phyloP scores from a whole-genome alignment of 371 early-diverging fungal genomes.

The Mucor velutinosus region DNA sequence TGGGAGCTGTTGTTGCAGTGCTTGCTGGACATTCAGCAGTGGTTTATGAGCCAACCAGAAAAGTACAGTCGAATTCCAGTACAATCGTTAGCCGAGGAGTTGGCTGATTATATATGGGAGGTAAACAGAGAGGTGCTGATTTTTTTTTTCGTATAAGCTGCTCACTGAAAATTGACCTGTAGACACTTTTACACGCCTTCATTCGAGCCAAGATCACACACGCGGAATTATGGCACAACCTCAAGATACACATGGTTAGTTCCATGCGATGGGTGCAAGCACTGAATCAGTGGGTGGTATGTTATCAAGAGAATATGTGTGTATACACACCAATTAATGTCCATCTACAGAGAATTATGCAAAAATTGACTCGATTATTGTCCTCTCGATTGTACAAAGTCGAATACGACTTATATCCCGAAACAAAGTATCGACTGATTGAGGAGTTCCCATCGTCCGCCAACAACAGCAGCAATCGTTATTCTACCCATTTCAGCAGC shows the following conservation, averaged over 20 bases:
- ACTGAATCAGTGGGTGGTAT: conserved; percentile 64
- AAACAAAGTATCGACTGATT: conserved; percentile 11
- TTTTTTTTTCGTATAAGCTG: not conserved
- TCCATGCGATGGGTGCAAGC: conserved; percentile 55
- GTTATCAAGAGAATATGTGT: not conserved
- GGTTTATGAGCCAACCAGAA: conserved; percentile 55
- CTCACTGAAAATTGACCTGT: not conserved
- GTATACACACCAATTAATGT: not conserved
- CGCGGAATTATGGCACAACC: conserved; percentile 51
- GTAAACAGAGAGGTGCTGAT: conserved; percentile 23
- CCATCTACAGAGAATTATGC: conserved; percentile 53
- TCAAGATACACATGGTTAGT: conserved; percentile 47
- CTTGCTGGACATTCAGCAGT: conserved; percentile 58
- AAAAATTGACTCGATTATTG: conserved; percentile 55
- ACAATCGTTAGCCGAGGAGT: conserved; percentile 52
- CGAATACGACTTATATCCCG: conserved; percentile 45
- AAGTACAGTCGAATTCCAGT: conserved; percentile 52
- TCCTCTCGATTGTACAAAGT: conserved; percentile 54
- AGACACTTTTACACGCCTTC: conserved; percentile 63
- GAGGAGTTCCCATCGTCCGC: conserved; percentile 7
- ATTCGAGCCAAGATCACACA: conserved; percentile 55
- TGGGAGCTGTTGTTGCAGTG: conserved; percentile 59
- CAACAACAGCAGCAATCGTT: conserved; percentile 3
- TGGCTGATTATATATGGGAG: conserved; percentile 60
- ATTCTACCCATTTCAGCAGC: conserved; percentile 15